A percentile compares a stretch with the other conserved stretches of the same genome.
phyloP scores from a whole-genome alignment of 2,329 filamentous ascomycete species.

The Botrytis hyacinthi region DNA sequence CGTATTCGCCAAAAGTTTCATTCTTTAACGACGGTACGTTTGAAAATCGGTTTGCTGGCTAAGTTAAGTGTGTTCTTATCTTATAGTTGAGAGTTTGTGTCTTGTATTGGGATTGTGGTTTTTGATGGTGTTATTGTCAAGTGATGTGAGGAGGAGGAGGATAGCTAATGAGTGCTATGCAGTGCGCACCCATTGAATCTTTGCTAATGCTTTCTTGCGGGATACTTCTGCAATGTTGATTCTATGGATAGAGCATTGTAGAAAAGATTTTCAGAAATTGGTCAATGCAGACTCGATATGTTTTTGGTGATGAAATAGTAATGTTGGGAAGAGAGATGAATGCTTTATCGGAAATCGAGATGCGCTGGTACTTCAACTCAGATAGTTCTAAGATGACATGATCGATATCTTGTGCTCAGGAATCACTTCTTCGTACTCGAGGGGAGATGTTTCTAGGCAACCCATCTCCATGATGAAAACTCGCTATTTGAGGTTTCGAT shows the following conservation, averaged over 20 bases:
- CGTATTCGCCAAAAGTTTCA: background rate
- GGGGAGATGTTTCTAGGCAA: background rate
- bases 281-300: background rate
- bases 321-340: background rate
- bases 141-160: background rate
- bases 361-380: background rate
- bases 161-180: background rate
- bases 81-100: too few relatives aligned
- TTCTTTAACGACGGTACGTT: background rate
- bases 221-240: background rate
- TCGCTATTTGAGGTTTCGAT: background rate
- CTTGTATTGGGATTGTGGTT: too few relatives aligned
- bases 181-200: background rate
- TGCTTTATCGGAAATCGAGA: background rate
- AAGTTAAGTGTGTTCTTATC: too few relatives aligned
- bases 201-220: background rate
- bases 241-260: background rate
- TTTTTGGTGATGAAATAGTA: background rate
- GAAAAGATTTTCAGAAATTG: fast-evolving
- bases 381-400: background rate
- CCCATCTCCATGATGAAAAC: background rate
- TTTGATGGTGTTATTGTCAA: background rate
- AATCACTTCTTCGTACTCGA: background rate
- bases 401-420: background rate
- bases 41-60: too few relatives aligned